Base-by-base conservation (phyloP, 139 green algal genomes). In the Desmodesmus armatus region DNA sequence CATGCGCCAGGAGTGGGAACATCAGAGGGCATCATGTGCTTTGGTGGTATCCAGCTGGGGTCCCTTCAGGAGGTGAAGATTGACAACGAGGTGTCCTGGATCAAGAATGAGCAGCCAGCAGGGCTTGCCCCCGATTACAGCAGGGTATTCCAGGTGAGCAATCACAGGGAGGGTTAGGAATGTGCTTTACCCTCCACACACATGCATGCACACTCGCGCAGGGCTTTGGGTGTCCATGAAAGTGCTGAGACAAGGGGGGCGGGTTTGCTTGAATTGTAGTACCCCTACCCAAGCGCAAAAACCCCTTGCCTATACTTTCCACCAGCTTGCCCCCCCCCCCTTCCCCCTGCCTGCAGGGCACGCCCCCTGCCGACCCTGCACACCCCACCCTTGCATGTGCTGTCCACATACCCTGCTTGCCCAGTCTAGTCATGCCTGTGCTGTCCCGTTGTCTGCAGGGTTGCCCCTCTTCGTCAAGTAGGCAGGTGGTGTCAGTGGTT, bases 41-140 rank as follows among this genome's bases (percentile, higher is more conserved):
- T 75, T 51, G 78, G 78, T 5, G 78, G 78, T 17, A 37, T 77
- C 62, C 5, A 74, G 62, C 41, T 76, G 5, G 78, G 78, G 29
- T 58, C 27, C 19, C 43, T 84, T 41, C 31, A n/a, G 49, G 31
- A 75, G 29, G 25, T 84, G 7, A 75, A 84, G 44, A 63, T 84
- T 11, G 15, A 75, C 31, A 75, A 47, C n/a, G 78, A 84, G n/a
- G 44, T 76, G 27, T 74, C 49, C 23, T 84, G 78, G 78, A 75
- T 84, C 37, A 63, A 66, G 17, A 19, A 84, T 41, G 41, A 77
- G 11, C 35, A 84, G 33, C n/a, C n/a, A 1, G 25, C 35, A 29
- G n/a, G 44, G 62, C 78, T 76, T 31, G 37, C 44, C 1, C 78
- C 62, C 25, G 78, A 84, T 63, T 77, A 60, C 62, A 77, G 62